These are phyloP conservation scores for Ogataea pini DNA, from an alignment of 805 yeast species.

Conservation along the genomic window DNA sequence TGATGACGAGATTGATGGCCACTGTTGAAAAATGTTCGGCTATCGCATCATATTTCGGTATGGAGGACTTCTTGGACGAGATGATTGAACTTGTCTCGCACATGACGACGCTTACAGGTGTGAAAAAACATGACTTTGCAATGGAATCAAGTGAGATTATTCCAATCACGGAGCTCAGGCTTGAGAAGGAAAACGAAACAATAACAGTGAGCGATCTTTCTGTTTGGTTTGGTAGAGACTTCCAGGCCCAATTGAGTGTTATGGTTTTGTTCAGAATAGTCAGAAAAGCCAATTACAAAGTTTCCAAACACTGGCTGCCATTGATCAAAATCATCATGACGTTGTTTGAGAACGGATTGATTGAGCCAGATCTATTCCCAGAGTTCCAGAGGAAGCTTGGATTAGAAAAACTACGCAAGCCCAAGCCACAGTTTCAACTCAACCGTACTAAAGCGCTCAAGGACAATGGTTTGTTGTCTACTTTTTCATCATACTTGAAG, in stretches of 20 bases:
- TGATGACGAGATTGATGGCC: conserved; percentile 82
- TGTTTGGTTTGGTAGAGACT: conserved; percentile 83
- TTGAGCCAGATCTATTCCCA: conserved; percentile 63
- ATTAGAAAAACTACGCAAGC: conserved; percentile 56
- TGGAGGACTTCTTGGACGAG: conserved; percentile 59
- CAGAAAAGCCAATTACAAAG: conserved; percentile 53
- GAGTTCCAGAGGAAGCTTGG: conserved; percentile 61
- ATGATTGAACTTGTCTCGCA: conserved; percentile 67
- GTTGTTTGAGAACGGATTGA: conserved; percentile 70
- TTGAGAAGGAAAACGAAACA: conserved; percentile 55
- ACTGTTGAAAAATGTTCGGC: conserved; percentile 83
- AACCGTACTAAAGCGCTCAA: conserved; percentile 64
- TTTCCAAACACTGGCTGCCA: conserved; percentile 57
- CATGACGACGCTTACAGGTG: conserved; percentile 63
- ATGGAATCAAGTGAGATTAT: conserved; percentile 39
- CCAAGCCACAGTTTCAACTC: conserved; percentile 66
- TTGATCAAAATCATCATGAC: conserved; percentile 60
- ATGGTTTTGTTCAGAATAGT: conserved; percentile 82
- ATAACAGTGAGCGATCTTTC: conserved; percentile 81
- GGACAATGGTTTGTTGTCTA: conserved; percentile 79
- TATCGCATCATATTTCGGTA: conserved; percentile 66
- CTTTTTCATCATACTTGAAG: conserved; percentile 88
- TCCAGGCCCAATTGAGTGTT: conserved; percentile 87
- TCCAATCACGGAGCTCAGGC: conserved; percentile 46
- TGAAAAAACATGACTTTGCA: conserved; percentile 32